Base-by-base conservation (phyloP, 2,329 filamentous ascomycete genomes). In the Ascomycota sp. region DNA sequence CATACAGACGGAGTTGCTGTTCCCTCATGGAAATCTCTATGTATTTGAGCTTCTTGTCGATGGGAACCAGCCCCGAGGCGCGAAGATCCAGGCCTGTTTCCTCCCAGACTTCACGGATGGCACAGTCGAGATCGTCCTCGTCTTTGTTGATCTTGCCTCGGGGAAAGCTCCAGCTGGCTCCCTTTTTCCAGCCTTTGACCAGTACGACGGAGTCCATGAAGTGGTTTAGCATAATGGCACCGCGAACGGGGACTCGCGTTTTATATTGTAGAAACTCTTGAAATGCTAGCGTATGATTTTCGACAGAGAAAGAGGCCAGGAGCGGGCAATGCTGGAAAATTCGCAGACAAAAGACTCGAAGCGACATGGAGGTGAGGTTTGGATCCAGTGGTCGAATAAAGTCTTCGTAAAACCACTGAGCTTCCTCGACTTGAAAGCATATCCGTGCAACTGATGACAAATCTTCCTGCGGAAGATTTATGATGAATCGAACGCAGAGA, bases 401-500 rank as follows among this genome's bases (percentile, higher is more conserved):
- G 55, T 98, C 89, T 62, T 98, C 89, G 69, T 98, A 98, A 56
- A 92, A 98, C 89, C 89, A 98, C 72, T 98, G 91, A 43, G 89
- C 89, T 56, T 98, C 91, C 55, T 98, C 89, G 42, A 98, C 79
- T 56, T 95, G 85, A 52, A 98, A 98, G 57, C 86, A 95, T 55
- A 98, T 89, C 47, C 89, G 77, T 48, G 83, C 81, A 33, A 93
- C 79, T 3, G 80, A 83, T 40, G 75, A 73, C 28, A 95, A 69
- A 53, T 98, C 89, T 53, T 89, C 82, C 39, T 79, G 67, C 27
- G 91, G 89, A 36, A 95, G 69, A 56, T 98, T 95, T 54, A 95
- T 82, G 48, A 98, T 86, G 57, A 98, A 98, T 50, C 91, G 82
- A 51, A 92, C 86, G 56, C 83, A 93, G 35, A 95, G 69, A 57